Percentiles rank a stretch among this genome's conserved stretches.
Conservation (phyloP, 495 filamentous ascomycete species). For the Pyrenopolyporus hunteri region DNA sequence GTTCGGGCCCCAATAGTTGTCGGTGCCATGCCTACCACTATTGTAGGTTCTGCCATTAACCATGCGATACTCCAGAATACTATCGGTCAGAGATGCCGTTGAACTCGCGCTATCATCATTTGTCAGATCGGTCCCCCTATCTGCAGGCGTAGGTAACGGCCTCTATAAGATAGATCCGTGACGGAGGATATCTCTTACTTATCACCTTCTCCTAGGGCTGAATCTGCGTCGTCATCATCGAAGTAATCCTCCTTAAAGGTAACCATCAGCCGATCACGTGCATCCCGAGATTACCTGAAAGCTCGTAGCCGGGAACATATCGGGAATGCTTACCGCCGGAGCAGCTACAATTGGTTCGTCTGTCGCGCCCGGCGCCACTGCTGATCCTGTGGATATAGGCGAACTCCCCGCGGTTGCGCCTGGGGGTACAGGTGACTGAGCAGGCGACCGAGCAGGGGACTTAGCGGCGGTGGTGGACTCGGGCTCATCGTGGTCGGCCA, state of each 20-base stretch:
- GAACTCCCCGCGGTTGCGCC: too few relatives aligned
- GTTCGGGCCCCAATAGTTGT: slow-evolving; percentile 47
- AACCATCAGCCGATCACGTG: slow-evolving; percentile 6
- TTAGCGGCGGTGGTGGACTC: neutral
- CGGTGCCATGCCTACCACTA: slow-evolving; percentile 31
- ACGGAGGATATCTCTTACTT: slow-evolving; percentile 29
- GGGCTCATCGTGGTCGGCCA: slow-evolving; percentile 8
- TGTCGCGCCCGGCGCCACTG: slow-evolving; percentile 7
- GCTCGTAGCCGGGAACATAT: neutral
- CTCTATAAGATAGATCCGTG: neutral
- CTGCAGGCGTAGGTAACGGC: neutral
- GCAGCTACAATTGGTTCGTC: slow-evolving; percentile 22
- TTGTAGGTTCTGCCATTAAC: slow-evolving; percentile 52
- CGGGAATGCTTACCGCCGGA: slow-evolving; percentile 7
- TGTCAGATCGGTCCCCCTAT: slow-evolving; percentile 8
- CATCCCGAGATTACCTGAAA: neutral
- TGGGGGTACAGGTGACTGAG: too few relatives aligned
- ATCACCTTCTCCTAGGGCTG: slow-evolving; percentile 43
- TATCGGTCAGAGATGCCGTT: slow-evolving; percentile 54
- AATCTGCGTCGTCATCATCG: slow-evolving; percentile 45
- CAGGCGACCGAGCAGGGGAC: neutral
- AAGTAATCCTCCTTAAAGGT: slow-evolving; percentile 10
- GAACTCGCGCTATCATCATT: slow-evolving; percentile 35
- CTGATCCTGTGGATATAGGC: neutral
- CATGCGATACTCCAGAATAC: slow-evolving; percentile 52